Conservation (phyloP, 1,284 basidiomycete genomes). For the Singerocomus inundabilis region DNA sequence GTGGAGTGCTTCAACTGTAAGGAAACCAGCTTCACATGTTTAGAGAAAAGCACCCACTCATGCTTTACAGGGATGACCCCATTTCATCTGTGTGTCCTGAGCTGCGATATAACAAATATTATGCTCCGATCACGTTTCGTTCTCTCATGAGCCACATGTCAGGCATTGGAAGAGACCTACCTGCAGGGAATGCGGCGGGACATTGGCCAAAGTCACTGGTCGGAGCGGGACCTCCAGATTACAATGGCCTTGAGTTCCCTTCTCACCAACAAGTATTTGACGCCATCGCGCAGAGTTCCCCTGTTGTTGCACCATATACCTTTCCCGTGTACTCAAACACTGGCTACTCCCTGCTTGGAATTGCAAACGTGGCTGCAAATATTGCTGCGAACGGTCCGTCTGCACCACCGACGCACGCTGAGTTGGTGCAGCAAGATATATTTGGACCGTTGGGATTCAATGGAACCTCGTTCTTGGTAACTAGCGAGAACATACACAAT, state of each 20-base stretch:
- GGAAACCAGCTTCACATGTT: neutral
- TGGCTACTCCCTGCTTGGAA: slow-evolving; percentile 42
- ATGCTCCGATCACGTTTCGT: slow-evolving; percentile 42
- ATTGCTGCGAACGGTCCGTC: slow-evolving; percentile 24
- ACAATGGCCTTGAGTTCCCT: slow-evolving; percentile 33
- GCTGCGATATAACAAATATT: slow-evolving; percentile 23
- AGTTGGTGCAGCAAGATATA: slow-evolving; percentile 44
- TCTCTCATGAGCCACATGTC: slow-evolving; percentile 48
- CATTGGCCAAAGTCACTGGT: slow-evolving; percentile 37
- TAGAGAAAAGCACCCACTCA: neutral
- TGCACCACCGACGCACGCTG: slow-evolving; percentile 38
- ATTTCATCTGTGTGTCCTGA: slow-evolving; percentile 24
- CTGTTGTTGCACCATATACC: slow-evolving; percentile 41
- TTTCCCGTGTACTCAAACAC: slow-evolving; percentile 52
- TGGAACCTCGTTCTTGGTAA: slow-evolving; percentile 38
- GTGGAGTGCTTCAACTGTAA: slow-evolving; percentile 43
- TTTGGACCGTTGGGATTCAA: slow-evolving; percentile 43
- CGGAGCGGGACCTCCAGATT: slow-evolving; percentile 28
- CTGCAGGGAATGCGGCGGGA: slow-evolving; percentile 37
- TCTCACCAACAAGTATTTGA: slow-evolving; percentile 34
- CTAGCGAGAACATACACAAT: slow-evolving; percentile 25
- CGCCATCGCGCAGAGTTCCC: slow-evolving; percentile 36
- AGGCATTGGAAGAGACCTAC: slow-evolving; percentile 47
- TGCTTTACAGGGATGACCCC: slow-evolving; percentile 19
- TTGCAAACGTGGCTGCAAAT: slow-evolving; percentile 44